Evolutionary conservation across 768 basidiomycete species (phyloP), one percentile per base, ranked within the genome.

Genomic region (Mrakia frigida): DNA sequence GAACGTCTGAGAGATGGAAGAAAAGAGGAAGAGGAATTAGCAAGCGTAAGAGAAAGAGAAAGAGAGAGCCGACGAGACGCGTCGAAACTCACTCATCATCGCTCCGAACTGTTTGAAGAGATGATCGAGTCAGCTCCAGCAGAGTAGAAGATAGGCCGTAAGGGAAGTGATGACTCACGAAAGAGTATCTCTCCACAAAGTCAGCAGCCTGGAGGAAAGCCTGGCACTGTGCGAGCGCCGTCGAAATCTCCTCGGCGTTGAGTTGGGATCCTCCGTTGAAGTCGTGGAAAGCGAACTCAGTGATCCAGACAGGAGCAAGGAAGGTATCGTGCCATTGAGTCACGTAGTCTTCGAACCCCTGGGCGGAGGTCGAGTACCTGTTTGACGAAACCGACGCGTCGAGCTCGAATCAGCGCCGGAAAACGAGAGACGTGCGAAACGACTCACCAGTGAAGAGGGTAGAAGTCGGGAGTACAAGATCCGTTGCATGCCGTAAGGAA

Each of bases 361-460:
- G 56, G n/a, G 56, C 25, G 56, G 56, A 56, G 56, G 56, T 56
- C 0, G 56, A 56, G 56, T 56, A 56, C 56, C 56, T 56, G 46
- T 1, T 18, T 16, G 4, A 11, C 53, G 56, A 56, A 56, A 28
- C 13, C n/a, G 46, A 50, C 46, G 46, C 46, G 46, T 50, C 16
- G 46, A 50, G 43, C n/a, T n/a, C n/a, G n/a, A n/a, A n/a, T n/a
- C 43, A 46, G 43, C 43, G 43, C 9, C 43, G 43, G 3, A 21
- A 53, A n/a, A 25, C 23, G 53, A 53, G 43, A n/a, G n/a, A 14
- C 43, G 53, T 6, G n/a, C 53, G n/a, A 25, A 6, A 53, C 0
- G 56, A 56, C 56, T 56, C 25, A 63, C 61, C 61, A 63, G 33
- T 63, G 61, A 31, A 63, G 61, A 37, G 61, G 61, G 61, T 63